Base-by-base conservation (phyloP, 2,329 filamentous ascomycete genomes). In the Emericellopsis cladophorae region DNA sequence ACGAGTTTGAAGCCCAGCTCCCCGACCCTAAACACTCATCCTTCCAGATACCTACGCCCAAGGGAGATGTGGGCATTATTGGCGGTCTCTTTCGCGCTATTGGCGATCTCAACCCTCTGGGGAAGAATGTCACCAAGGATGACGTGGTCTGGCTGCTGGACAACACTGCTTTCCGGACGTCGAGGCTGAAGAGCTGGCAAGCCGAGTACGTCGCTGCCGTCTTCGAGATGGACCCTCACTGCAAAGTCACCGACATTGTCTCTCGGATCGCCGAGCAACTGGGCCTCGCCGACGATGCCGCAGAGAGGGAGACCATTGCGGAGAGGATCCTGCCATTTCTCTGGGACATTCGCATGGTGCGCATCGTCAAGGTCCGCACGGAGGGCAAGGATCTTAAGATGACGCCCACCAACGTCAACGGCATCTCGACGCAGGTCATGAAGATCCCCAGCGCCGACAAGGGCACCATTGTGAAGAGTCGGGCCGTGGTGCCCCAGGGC, bases 61-160 rank as follows among this genome's bases (percentile, higher is more conserved):
- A 26, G 32, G n/a, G n/a, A 4, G 32, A 35, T 15, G n/a, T 15
- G n/a, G 18, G 32, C 32, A 52, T 55, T 41, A 45, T 55, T 10
- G 48, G 58, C 29, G 55, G 64, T 29, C 41, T 73, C 37, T 54
- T 79, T 22, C 70, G 69, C 3, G 67, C 69, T 41, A 57, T 79
- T 1, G 68, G 70, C 18, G 56, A 58, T 38, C 56, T 56, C 42
- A 81, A 79, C 51, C 79, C 81, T 1, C 62, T 80, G 11, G 68
- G 73, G 1, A 71, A 71, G 36, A 64, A 68, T 29, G 73, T 86
- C 37, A 72, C 77, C 41, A 66, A 69, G 14, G 62, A 74, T 32
- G 83, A 95, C 56, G 77, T 75, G 12, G 79, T 95, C 33, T 95
- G 90, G 90, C 66, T 95, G 7, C 68, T 95, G 37, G 88, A 96